Evolutionary conservation across 1,284 basidiomycete species (phyloP).

Genomic region (Cerrena zonata): DNA sequence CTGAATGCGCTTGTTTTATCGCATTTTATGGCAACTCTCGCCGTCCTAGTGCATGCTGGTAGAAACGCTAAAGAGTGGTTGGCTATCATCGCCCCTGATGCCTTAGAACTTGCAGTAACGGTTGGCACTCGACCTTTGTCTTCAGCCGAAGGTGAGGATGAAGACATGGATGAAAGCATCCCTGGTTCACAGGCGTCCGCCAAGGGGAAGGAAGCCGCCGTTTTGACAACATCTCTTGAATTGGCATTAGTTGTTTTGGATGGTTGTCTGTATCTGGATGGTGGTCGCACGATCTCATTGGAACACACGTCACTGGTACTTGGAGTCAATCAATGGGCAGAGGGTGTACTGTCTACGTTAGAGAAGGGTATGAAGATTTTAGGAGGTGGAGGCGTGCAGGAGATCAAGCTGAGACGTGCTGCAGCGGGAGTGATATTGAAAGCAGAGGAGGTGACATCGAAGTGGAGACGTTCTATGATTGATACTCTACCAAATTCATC

Average conservation of each 20-base stretch:
- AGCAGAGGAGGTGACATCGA: constrained; percentile 68
- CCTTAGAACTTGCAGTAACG: constrained; percentile 76
- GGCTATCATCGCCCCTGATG: constrained; percentile 71
- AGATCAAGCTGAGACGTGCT: constrained; percentile 54
- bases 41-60: constrained; percentile 77
- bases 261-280: constrained; percentile 68
- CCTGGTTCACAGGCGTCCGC: not conserved
- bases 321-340: constrained; percentile 77
- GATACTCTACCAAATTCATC: constrained; percentile 20
- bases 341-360: constrained; percentile 57
- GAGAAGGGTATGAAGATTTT: constrained; percentile 59
- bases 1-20: constrained; percentile 71
- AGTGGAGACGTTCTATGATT: constrained; percentile 73
- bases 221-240: constrained; percentile 72
- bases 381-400: constrained; percentile 64
- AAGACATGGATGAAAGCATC: constrained; percentile 19
- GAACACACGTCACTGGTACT: constrained; percentile 71
- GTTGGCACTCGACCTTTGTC: constrained; percentile 66
- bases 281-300: constrained; percentile 67
- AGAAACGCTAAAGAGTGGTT: constrained; percentile 77
- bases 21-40: constrained; percentile 71
- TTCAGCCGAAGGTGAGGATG: constrained; percentile 38
- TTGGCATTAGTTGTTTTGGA: constrained; percentile 75
- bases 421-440: constrained; percentile 79
- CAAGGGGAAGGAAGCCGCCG: constrained; percentile 54